These are phyloP conservation scores for Pythium pyrilobum DNA, from an alignment of 352 stramenopile species.

Conservation along the genomic window DNA sequence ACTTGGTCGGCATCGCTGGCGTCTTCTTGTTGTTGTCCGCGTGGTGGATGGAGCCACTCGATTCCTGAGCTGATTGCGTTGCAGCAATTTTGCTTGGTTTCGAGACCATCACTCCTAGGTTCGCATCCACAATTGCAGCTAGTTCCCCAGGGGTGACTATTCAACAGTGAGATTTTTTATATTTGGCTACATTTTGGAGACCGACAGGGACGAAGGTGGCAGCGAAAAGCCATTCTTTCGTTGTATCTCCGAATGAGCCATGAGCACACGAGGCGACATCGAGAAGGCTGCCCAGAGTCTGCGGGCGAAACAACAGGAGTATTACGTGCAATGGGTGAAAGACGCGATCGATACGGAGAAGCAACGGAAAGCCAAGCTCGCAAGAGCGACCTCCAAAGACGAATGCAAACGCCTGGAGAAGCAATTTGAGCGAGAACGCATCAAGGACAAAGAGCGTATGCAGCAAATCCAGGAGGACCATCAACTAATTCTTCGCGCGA, in stretches of 20 bases:
- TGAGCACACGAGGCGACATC: conserved; percentile 8
- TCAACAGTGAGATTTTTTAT: not conserved
- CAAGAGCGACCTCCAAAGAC: conserved; percentile 27
- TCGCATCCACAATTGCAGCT: not conserved
- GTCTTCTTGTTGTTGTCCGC: not conserved
- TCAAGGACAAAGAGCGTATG: conserved; percentile 40
- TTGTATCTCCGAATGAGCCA: no score
- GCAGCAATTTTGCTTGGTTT: not conserved
- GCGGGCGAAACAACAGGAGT: conserved; percentile 25
- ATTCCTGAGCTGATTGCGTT: conserved; percentile 21
- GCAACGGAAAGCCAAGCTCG: conserved; percentile 38
- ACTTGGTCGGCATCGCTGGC: conserved; percentile 78
- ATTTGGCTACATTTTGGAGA: conserved; percentile 15
- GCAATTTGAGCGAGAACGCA: conserved; percentile 44
- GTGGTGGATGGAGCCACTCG: conserved; percentile 8
- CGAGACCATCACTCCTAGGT: conserved; percentile 19
- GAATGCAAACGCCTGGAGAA: conserved; percentile 47
- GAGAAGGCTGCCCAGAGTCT: conserved; percentile 18
- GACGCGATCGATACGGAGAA: conserved; percentile 47
- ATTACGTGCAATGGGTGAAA: conserved; percentile 55
- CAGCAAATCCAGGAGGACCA: conserved; percentile 62
- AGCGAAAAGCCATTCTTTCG: no score
- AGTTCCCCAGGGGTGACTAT: not conserved
- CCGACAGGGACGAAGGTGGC: no score
- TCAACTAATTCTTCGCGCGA: conserved; percentile 37